A percentile compares a stretch with the other conserved stretches of the same genome.
phyloP scores from a whole-genome alignment of 306 rosid genomes.

The Corylus avellana region DNA sequence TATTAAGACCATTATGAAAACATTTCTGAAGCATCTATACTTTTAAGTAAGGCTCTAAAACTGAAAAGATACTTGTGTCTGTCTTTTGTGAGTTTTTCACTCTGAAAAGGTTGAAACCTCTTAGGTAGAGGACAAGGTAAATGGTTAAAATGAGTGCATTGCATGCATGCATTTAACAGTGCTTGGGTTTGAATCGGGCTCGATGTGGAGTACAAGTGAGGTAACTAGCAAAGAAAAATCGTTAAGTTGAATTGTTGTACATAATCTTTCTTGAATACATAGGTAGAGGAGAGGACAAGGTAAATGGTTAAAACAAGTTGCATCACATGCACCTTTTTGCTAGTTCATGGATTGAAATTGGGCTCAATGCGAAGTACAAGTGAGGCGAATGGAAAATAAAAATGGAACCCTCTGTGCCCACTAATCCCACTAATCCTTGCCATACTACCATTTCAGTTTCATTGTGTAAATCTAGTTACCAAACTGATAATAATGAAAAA shows the following conservation, averaged over 20 bases:
- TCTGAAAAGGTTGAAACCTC: not conserved
- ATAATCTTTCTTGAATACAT: not conserved
- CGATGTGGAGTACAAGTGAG: not conserved
- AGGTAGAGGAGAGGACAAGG: too few species aligned
- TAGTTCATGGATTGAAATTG: not conserved
- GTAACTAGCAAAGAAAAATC: not conserved
- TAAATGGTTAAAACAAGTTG: too few species aligned
- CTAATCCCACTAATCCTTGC: not conserved
- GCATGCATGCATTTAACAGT: not conserved
- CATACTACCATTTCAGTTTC: not conserved
- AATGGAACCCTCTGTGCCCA: not conserved
- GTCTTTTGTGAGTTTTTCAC: not conserved
- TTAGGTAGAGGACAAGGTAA: not conserved
- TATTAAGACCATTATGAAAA: not conserved
- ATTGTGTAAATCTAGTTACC: not conserved
- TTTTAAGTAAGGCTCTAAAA: not conserved
- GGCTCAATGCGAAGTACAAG: not conserved
- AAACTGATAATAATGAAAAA: not conserved
- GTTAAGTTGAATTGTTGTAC: not conserved
- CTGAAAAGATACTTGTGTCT: not conserved
- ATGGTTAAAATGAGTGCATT: not conserved
- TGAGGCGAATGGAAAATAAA: not conserved
- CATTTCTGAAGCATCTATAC: not conserved
- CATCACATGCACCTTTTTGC: not conserved
- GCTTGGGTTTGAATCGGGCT: not conserved